Evolutionary conservation across 495 filamentous ascomycete species (phyloP), one percentile per base, ranked within the genome.

Genomic region (Podospora comata): DNA sequence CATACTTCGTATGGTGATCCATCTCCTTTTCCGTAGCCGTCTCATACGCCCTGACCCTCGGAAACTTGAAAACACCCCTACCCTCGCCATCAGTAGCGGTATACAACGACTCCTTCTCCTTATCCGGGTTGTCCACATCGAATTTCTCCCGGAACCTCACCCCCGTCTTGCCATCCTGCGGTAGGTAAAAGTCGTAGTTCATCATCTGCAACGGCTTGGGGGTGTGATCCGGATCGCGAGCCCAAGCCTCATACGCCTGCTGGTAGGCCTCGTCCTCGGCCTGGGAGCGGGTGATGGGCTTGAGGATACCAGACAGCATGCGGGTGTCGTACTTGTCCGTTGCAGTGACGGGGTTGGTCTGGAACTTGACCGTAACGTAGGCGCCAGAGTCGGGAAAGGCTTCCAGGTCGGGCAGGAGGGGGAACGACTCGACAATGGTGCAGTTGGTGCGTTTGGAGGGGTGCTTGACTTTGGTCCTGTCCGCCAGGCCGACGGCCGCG

Each of bases 321-420:
- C 96, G 90, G 59, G 84, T 83, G 75, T 98, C 95, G 75, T 94
- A 93, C 59, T 73, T 75, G 27, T 79, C 75, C 13, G 82, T 81
- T 19, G 84, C 76, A 44, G 83, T 79, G 7, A 93, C 85, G 0
- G 95, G 94, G 67, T 94, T 92, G 60, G 89, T 92, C 55, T 85
- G 83, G 79, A 97, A 97, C 70, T 98, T 97, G 79, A 93, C 87
- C 13, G 94, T 87, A 67, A 96, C 87, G 77, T 92, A 97, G 18
- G 89, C 88, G 65, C 92, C 92, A 28, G 88, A 88, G 75, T 97
- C 92, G n/a, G 93, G 90, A 74, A 94, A 89, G 9, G 91, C 91
- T 19, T 91, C 87, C n/a, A 94, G 85, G 71, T 98, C 95, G 1
- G 95, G 95, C 2, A 97, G 79, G 16, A 99, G 73, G 1, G 95